Evolutionary conservation across 2,329 filamentous ascomycete genomes (phyloP).

Genomic region (Orbilia quercus): DNA sequence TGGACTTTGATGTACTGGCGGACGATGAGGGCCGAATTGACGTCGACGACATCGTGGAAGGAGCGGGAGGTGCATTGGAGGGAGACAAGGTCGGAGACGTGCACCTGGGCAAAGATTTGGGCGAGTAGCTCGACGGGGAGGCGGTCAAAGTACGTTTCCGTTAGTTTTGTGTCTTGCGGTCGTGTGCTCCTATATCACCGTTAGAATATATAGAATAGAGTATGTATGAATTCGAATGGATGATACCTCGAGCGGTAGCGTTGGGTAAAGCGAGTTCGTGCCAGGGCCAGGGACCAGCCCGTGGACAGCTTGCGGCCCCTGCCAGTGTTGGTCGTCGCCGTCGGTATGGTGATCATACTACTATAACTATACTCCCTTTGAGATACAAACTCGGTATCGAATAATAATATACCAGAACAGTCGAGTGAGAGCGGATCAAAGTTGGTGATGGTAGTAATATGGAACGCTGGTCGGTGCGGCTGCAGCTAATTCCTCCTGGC

Average conservation of each 20-base stretch:
- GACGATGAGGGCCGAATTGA: slow-evolving; percentile 58
- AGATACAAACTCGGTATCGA: too few species aligned
- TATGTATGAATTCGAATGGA: background rate
- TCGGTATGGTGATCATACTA: slow-evolving; percentile 29
- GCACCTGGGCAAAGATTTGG: slow-evolving; percentile 59
- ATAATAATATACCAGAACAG: too few species aligned
- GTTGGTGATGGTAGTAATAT: too few species aligned
- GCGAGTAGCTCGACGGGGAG: slow-evolving; percentile 60
- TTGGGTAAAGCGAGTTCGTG: slow-evolving; percentile 44
- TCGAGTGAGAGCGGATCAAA: too few species aligned
- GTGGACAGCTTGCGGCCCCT: slow-evolving; percentile 48
- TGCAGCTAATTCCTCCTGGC: too few species aligned
- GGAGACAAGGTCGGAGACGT: slow-evolving; percentile 57
- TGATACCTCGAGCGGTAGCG: slow-evolving; percentile 43
- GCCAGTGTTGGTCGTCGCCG: slow-evolving; percentile 1
- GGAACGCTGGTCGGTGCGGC: too few species aligned
- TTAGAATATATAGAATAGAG: background rate
- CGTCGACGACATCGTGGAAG: slow-evolving; percentile 59
- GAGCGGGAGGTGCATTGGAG: slow-evolving; percentile 58
- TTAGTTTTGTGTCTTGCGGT: slow-evolving; percentile 24
- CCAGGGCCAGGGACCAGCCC: slow-evolving; percentile 48
- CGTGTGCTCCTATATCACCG: slow-evolving; percentile 24
- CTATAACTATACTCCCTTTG: too few species aligned
- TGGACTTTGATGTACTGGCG: slow-evolving; percentile 55
- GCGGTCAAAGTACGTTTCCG: slow-evolving; percentile 58